Base-by-base conservation (phyloP, 1,139 yeast species). In the Debaryomyces fabryi region DNA sequence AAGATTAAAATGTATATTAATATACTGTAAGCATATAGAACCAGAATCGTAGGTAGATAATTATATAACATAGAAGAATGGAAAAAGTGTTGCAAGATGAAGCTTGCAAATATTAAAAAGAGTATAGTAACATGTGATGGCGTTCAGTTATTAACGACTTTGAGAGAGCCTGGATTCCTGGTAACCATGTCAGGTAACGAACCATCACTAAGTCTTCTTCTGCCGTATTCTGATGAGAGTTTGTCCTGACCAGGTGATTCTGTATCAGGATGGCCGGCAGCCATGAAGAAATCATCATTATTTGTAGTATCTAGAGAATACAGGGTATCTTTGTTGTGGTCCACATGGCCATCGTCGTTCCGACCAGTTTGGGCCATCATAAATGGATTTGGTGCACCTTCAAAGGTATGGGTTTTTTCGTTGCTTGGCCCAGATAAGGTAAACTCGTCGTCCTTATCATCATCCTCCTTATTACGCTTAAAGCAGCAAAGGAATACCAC, bases 121-220 rank as follows among this genome's bases (percentile, higher is more conserved):
- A 4, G 13, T 7, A 16, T 36, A 6, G n/a, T 24, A 27, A 39
- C 13, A 25, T 8, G 16, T 9, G 15, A 39, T 16, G 18, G 16
- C n/a, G 29, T 27, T 40, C 59, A 72, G 50, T 69, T 70, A 58
- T 76, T 76, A 21, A 76, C 79, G 50, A 76, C 81, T 60, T 76
- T 75, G 48, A 76, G 65, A 12, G 77, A 71, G 16, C 79, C 76
- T 4, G 76, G 76, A 45, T 70, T 69, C 48, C 77, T 63, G n/a
- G 76, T 71, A 48, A 70, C 70, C 79, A 76, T 75, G 63, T 85
- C 90, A 0, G 90, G 91, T 53, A 85, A 68, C n/a, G 88, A 83
- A 7, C 88, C 86, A 54, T 85, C 81, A 62, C 89, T 83, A 55
- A 85, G 77, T 52, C 88, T 72, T 57, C 78, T 73, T 67, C 69